A percentile compares a stretch with the other conserved stretches of the same genome.
Conservation (phyloP, 1,284 basidiomycete species). For the Ceratobasidium sp. region DNA sequence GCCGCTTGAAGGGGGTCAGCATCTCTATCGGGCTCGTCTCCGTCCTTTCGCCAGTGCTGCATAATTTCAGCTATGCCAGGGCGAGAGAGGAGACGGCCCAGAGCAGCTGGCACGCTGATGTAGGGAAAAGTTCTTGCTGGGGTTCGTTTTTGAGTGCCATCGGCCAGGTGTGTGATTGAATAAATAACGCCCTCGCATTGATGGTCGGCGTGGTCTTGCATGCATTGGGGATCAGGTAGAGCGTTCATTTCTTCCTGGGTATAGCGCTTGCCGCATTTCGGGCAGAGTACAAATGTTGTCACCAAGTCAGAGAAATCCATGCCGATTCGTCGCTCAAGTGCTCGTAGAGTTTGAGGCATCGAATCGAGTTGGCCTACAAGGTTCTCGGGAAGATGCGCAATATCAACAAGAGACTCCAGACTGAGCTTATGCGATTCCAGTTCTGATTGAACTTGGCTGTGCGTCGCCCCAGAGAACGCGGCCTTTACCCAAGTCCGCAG, state of each 20-base stretch:
- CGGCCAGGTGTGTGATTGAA: background rate
- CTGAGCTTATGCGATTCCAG: background rate
- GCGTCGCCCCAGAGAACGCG: background rate
- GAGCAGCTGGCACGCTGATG: background rate
- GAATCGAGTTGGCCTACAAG: background rate
- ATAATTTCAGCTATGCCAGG: background rate
- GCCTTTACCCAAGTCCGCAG: background rate
- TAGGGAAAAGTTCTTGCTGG: background rate
- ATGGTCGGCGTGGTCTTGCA: background rate
- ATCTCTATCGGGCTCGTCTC: background rate
- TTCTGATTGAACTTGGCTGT: background rate
- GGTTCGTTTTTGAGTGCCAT: background rate
- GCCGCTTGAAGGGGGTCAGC: background rate
- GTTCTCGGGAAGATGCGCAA: background rate
- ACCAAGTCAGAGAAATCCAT: background rate
- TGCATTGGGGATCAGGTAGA: slow-evolving; percentile 6
- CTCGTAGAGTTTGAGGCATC: background rate
- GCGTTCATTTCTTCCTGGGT: background rate
- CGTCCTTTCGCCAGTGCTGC: slow-evolving; percentile 1
- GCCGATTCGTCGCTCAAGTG: slow-evolving; percentile 5
- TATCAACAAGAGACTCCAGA: background rate
- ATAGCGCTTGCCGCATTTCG: background rate
- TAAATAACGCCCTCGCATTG: background rate
- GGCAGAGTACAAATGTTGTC: background rate
- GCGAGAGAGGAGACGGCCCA: background rate